phyloP scores from a whole-genome alignment of 75 land plant genomes.

The Larix kaempferi region DNA sequence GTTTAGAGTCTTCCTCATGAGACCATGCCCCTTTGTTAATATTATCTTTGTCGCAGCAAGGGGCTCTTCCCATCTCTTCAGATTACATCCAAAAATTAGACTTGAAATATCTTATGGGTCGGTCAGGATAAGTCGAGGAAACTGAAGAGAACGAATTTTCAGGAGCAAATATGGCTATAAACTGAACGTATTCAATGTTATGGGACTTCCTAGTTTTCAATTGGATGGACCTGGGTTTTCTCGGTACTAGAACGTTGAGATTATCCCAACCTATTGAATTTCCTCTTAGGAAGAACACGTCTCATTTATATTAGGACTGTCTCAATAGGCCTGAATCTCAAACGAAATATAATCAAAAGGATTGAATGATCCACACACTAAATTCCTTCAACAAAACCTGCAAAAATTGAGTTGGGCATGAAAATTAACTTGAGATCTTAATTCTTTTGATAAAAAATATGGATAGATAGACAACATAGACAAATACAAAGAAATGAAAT shows the following conservation, averaged over 20 bases:
- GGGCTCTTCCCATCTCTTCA: slow-evolving; percentile 59
- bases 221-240: neutral
- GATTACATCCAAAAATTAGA: neutral
- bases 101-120: too few relatives aligned
- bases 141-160: neutral
- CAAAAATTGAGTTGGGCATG: too few relatives aligned
- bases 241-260: too few relatives aligned
- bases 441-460: too few relatives aligned
- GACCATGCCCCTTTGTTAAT: slow-evolving; percentile 87
- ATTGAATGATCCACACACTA: neutral
- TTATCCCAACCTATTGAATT: too few relatives aligned
- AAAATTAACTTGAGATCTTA: neutral
- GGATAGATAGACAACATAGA: too few relatives aligned
- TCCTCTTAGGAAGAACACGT: too few relatives aligned
- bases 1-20: slow-evolving; percentile 80
- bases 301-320: too few relatives aligned
- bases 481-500: too few relatives aligned
- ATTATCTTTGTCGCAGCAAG: slow-evolving; percentile 79
- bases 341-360: neutral
- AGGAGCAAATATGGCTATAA: neutral
- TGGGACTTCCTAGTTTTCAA: neutral
- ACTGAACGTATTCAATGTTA: neutral
- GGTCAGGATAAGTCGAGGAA: neutral
- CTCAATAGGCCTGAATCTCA: neutral
- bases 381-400: neutral